Evolutionary conservation across 257 asterid species (phyloP).

Genomic region (Scutellaria galericulata): DNA sequence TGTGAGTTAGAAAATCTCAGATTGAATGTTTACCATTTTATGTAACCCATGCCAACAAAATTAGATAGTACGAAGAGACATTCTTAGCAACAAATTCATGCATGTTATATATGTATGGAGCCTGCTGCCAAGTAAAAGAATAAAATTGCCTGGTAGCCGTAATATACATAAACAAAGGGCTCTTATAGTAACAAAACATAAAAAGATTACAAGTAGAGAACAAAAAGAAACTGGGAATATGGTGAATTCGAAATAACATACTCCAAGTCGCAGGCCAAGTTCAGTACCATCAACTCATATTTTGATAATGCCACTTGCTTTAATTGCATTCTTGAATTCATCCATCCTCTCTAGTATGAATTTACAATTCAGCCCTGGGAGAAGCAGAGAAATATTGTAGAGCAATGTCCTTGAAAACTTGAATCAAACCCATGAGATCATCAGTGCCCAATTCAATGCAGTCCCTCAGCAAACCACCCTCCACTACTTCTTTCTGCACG

Average conservation of each 20-base stretch:
- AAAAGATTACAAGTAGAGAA: not conserved
- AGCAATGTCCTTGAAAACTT: constrained; percentile 60
- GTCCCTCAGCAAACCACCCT: constrained; percentile 74
- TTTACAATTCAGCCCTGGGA: constrained; percentile 55
- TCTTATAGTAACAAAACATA: not conserved
- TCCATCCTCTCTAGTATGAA: no score
- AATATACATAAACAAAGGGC: not conserved
- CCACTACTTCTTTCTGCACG: constrained; percentile 63
- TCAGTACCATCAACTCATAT: not conserved
- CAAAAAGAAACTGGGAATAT: not conserved
- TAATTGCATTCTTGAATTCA: not conserved
- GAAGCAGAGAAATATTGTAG: constrained; percentile 51
- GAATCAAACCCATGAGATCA: constrained; percentile 64
- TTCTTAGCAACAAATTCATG: not conserved
- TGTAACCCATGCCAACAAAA: not conserved
- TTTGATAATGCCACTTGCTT: not conserved
- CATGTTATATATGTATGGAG: not conserved
- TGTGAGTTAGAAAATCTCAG: not conserved
- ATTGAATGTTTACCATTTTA: not conserved
- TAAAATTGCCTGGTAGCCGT: no score
- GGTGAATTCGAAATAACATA: constrained; percentile 6
- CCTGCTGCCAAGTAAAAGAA: no score
- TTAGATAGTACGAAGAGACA: not conserved
- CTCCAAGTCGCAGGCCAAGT: not conserved
- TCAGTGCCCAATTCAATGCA: constrained; percentile 72